These are phyloP conservation scores for Gaultheria prostrata DNA, from an alignment of 148 eudicot species.

Conservation along the genomic window DNA sequence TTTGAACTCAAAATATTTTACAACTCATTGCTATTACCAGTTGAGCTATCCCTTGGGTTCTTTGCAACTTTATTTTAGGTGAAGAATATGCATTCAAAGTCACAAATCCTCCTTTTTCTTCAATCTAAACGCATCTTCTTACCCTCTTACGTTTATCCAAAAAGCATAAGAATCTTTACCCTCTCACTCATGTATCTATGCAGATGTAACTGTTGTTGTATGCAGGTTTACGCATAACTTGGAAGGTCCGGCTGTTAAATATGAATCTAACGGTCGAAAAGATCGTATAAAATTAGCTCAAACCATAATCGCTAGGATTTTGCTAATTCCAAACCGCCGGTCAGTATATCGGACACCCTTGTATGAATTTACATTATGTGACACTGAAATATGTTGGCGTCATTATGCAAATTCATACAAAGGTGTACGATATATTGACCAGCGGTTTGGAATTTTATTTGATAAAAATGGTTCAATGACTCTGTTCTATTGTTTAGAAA, in stretches of 20 bases:
- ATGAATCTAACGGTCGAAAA: too few species aligned
- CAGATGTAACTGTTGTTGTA: neutral
- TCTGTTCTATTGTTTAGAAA: neutral
- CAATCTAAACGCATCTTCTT: neutral
- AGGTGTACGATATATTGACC: too few species aligned
- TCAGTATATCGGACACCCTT: too few species aligned
- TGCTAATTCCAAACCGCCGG: too few species aligned
- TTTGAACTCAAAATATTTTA: too few species aligned
- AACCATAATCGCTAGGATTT: too few species aligned
- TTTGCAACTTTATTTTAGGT: neutral
- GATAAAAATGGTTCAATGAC: neutral
- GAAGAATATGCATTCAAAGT: neutral
- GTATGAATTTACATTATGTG: neutral
- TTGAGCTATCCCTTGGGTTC: too few species aligned
- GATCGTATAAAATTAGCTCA: too few species aligned
- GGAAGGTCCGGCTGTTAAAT: neutral
- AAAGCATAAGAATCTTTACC: constrained; percentile 5
- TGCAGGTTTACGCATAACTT: neutral
- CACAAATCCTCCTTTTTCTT: neutral
- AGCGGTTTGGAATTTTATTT: too few species aligned
- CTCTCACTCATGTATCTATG: neutral
- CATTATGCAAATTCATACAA: neutral
- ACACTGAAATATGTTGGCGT: neutral
- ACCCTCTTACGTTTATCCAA: neutral
- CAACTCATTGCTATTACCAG: neutral